Evolutionary conservation across 768 basidiomycete genomes (phyloP).

Genomic region (Cystofilobasidium macerans): DNA sequence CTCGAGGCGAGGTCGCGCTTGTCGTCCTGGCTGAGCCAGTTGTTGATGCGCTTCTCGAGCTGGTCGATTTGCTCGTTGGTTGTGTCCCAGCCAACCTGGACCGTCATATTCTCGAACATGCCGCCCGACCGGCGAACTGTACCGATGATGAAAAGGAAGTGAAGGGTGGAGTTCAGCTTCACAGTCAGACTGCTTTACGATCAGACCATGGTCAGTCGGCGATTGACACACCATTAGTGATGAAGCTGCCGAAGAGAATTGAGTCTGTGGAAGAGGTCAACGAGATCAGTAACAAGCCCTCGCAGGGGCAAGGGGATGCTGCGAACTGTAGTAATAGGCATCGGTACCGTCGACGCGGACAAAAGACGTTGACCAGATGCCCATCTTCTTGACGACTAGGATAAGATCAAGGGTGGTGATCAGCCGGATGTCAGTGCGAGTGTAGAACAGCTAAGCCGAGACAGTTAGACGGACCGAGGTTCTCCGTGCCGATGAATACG

Average conservation of each 20-base stretch:
- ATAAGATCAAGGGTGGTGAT: slow-evolving; percentile 46
- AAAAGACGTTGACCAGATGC: slow-evolving; percentile 67
- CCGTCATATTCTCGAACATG: slow-evolving; percentile 21
- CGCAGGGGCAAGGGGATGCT: too few relatives aligned
- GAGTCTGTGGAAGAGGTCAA: slow-evolving; percentile 45
- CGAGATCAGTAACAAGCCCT: not conserved
- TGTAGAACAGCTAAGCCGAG: not conserved
- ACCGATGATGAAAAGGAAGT: not conserved
- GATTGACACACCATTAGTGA: slow-evolving; percentile 42
- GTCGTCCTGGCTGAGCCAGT: slow-evolving; percentile 67
- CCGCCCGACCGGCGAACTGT: not conserved
- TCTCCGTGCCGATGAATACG: slow-evolving; percentile 55
- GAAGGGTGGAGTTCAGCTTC: not conserved
- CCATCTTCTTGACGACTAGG: slow-evolving; percentile 67
- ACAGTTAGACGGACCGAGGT: slow-evolving; percentile 12
- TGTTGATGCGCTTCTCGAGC: slow-evolving; percentile 56
- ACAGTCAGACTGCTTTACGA: not conserved
- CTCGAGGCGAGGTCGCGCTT: slow-evolving; percentile 66
- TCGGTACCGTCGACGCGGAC: slow-evolving; percentile 61
- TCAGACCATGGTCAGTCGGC: not conserved
- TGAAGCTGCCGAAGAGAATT: slow-evolving; percentile 62
- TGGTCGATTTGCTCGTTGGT: slow-evolving; percentile 44
- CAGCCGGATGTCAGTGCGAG: not conserved
- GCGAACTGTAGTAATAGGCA: slow-evolving; percentile 67
- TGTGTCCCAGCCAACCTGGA: slow-evolving; percentile 23